phyloP scores from a whole-genome alignment of 2,329 filamentous ascomycete species.

The Penicillium expansum region DNA sequence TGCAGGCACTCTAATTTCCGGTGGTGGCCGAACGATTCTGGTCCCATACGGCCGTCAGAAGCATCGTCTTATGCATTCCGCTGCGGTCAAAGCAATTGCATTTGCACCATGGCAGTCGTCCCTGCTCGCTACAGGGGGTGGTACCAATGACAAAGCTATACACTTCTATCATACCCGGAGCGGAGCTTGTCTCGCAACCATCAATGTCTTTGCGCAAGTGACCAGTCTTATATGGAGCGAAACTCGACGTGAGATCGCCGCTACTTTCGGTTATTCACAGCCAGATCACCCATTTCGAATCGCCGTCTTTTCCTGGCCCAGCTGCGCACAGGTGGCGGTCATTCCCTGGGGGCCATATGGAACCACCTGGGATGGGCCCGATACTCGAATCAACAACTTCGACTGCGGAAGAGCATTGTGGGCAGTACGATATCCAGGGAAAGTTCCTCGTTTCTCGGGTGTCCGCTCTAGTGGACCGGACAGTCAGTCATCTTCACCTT shows the following conservation, averaged over 20 bases:
- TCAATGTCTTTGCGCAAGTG: conserved; percentile 89
- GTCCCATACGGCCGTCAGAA: conserved; percentile 59
- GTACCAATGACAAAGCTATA: conserved; percentile 90
- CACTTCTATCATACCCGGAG: conserved; percentile 90
- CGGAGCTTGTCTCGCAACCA: conserved; percentile 80
- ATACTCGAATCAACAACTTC: conserved; percentile 23
- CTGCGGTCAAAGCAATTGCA: conserved; percentile 93
- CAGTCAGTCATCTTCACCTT: conserved; percentile 11
- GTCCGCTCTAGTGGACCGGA: conserved; percentile 8
- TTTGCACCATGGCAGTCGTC: conserved; percentile 93
- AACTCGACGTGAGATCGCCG: conserved; percentile 80
- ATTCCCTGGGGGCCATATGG: conserved; percentile 73
- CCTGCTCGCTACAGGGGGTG: conserved; percentile 84
- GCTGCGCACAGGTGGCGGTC: conserved; percentile 78
- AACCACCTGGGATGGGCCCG: conserved; percentile 28
- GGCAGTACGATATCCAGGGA: conserved; percentile 79
- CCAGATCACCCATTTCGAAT: conserved; percentile 87
- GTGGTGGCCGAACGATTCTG: conserved; percentile 43
- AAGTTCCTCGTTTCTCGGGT: conserved; percentile 44
- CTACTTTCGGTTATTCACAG: conserved; percentile 90
- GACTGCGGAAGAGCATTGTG: conserved; percentile 64
- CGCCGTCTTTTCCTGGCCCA: conserved; percentile 92
- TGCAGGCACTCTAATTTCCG: conserved; percentile 30
- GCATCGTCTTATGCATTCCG: conserved; percentile 74
- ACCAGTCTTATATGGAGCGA: conserved; percentile 89